These are phyloP conservation scores for Apiotrichum brassicae DNA, from an alignment of 1,284 basidiomycete genomes.

Conservation along the genomic window DNA sequence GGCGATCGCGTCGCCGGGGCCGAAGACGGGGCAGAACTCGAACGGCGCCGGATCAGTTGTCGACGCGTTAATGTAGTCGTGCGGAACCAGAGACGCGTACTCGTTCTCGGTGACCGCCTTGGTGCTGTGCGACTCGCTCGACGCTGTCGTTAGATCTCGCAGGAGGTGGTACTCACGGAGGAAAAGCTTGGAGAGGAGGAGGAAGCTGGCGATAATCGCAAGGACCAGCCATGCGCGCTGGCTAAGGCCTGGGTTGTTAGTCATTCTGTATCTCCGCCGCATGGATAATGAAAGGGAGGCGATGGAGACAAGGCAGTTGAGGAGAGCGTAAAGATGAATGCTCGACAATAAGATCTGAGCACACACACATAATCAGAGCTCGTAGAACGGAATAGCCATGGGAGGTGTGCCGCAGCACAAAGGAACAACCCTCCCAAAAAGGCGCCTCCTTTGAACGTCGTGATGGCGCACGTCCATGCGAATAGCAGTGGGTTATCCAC, in stretches of 20 bases:
- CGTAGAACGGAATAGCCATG: too few species aligned
- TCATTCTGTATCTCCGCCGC: too few species aligned
- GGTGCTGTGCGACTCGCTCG: slow-evolving; percentile 1
- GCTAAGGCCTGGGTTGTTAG: slow-evolving; percentile 29
- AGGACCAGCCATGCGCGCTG: slow-evolving; percentile 35
- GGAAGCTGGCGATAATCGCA: slow-evolving; percentile 23
- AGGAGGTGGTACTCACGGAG: slow-evolving; percentile 27
- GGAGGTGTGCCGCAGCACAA: too few species aligned
- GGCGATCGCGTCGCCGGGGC: slow-evolving; percentile 70
- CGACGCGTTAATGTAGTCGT: slow-evolving; percentile 49
- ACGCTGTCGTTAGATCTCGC: background rate
- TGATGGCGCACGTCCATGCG: too few species aligned
- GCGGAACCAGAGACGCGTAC: slow-evolving; percentile 33
- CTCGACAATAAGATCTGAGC: too few species aligned
- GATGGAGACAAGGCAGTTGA: too few species aligned
- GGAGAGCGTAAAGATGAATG: too few species aligned
- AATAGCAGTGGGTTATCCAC: too few species aligned
- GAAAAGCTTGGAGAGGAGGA: slow-evolving; percentile 31
- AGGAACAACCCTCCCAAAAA: too few species aligned
- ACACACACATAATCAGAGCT: too few species aligned
- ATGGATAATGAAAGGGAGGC: too few species aligned
- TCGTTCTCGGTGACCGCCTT: slow-evolving; percentile 2
- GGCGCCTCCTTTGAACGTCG: too few species aligned
- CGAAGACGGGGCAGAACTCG: slow-evolving; percentile 79
- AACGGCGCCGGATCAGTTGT: slow-evolving; percentile 65